phyloP scores from a whole-genome alignment of 139 green algal genomes.

The Trebouxia sp. region DNA sequence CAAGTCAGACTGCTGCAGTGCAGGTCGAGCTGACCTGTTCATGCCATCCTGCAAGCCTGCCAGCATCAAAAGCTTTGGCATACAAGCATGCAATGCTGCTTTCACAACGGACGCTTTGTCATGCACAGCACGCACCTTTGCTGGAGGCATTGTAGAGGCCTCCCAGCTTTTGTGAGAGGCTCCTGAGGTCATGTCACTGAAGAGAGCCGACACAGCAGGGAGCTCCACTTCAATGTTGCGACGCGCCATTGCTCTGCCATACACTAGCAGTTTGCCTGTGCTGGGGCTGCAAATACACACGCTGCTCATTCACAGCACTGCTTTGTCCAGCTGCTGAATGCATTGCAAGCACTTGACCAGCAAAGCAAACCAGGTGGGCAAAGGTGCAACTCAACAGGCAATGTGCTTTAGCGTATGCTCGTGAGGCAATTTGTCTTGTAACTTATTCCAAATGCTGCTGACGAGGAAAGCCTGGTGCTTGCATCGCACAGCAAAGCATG shows the following conservation, averaged over 20 bases:
- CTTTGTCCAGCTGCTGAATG: not conserved
- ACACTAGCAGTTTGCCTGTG: constrained; percentile 18
- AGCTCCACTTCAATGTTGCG: constrained; percentile 23
- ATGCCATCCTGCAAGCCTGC: not conserved
- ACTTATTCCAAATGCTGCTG: not conserved
- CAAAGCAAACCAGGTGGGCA: no score
- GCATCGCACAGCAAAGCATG: not conserved
- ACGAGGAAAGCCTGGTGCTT: not conserved
- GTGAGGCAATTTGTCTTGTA: no score
- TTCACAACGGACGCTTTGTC: not conserved
- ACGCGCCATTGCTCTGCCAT: constrained; percentile 21
- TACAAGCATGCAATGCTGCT: not conserved
- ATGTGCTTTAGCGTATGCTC: no score
- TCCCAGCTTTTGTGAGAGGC: not conserved
- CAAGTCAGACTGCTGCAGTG: not conserved
- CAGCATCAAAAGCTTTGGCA: not conserved
- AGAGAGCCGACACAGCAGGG: constrained; percentile 26
- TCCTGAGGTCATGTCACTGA: constrained; percentile 25
- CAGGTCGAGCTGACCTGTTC: not conserved
- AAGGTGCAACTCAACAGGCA: no score
- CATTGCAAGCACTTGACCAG: not conserved
- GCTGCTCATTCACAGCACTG: not conserved
- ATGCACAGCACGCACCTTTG: not conserved
- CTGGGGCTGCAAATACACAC: constrained; percentile 26
- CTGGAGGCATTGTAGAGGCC: not conserved